These are phyloP conservation scores for Botrytis hyacinthi DNA, from an alignment of 2,329 filamentous ascomycete species.

Conservation along the genomic window DNA sequence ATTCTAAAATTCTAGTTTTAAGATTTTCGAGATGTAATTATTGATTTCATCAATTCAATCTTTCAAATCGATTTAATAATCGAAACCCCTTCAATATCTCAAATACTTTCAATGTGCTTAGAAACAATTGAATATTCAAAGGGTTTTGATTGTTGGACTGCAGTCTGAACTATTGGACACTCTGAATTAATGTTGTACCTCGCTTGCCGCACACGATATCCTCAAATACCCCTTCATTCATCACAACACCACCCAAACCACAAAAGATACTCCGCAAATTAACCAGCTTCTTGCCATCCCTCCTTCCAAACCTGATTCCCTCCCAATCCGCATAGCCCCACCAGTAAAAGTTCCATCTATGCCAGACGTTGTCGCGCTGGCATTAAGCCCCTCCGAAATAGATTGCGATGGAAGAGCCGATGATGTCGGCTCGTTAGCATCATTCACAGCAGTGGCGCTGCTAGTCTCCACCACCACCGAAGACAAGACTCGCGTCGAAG, in stretches of 20 bases:
- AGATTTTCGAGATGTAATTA: no score
- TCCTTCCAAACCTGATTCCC: background rate
- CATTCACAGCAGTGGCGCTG: background rate
- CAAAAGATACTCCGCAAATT: background rate
- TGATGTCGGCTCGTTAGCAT: background rate
- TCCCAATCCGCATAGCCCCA: background rate
- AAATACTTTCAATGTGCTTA: background rate
- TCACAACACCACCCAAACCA: background rate
- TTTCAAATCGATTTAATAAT: no score
- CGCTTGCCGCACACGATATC: background rate
- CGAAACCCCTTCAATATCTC: background rate
- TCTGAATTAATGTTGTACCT: background rate
- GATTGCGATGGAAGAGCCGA: background rate
- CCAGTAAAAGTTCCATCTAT: background rate
- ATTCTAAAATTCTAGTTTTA: no score
- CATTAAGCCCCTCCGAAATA: background rate
- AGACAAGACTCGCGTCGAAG: background rate
- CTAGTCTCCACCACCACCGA: background rate
- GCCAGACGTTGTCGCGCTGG: background rate
- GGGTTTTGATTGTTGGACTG: background rate
- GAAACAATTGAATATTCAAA: background rate
- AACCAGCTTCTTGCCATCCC: background rate
- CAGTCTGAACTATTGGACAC: background rate
- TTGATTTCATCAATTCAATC: no score
- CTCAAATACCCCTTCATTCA: background rate